Percentiles rank a stretch among this genome's conserved stretches.
Evolutionary conservation across 257 asterid genomes (phyloP).

Genomic region (Primulina eburnea): DNA sequence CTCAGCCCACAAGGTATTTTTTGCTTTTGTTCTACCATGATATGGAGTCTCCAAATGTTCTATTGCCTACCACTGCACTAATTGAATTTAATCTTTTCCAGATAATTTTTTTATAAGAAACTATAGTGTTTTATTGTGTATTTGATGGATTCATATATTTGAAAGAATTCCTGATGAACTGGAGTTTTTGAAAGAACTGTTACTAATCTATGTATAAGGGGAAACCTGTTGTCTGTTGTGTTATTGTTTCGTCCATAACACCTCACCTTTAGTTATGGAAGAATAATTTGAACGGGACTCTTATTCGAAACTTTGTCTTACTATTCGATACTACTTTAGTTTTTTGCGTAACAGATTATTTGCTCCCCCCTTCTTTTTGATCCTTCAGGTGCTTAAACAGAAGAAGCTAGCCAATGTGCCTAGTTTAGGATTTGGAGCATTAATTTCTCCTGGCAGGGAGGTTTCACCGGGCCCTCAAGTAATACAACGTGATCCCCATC

Average conservation of each 20-base stretch:
- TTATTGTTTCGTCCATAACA: not conserved
- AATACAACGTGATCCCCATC: constrained; percentile 84
- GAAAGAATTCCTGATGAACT: not conserved
- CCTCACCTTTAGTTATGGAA: constrained; percentile 20
- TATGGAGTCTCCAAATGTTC: not conserved
- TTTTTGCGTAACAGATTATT: not conserved
- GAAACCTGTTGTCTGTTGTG: not conserved
- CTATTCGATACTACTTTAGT: not conserved
- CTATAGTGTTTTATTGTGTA: not conserved
- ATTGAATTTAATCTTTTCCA: not conserved
- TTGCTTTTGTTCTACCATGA: not conserved
- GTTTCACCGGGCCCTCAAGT: constrained; percentile 83
- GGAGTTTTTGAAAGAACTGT: constrained; percentile 5
- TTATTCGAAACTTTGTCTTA: constrained; percentile 7
- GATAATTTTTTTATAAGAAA: not conserved
- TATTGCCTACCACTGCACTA: not conserved
- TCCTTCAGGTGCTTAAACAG: constrained; percentile 72
- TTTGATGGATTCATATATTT: not conserved
- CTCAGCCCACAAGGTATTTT: constrained; percentile 84
- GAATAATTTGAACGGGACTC: constrained; percentile 16
- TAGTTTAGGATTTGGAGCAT: constrained; percentile 91
- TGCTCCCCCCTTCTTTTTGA: constrained; percentile 11
- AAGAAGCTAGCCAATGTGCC: constrained; percentile 78
- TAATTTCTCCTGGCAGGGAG: constrained; percentile 85
- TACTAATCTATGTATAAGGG: not conserved